A percentile compares a stretch with the other conserved stretches of the same genome.
Conservation (phyloP, 176 grass and related monocot genomes). For the Tillandsia fasciculata region DNA sequence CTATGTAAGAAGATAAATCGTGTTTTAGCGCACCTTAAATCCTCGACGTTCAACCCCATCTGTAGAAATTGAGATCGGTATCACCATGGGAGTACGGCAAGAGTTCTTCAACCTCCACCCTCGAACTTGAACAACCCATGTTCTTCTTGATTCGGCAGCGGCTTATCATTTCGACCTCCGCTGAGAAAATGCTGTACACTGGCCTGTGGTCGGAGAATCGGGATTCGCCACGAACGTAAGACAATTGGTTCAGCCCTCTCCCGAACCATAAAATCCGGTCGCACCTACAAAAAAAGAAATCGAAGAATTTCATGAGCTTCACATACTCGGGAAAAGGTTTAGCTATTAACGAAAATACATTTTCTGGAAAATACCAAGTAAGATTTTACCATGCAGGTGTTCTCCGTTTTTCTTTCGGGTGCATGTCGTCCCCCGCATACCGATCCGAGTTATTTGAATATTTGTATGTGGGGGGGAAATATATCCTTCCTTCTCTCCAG, state of each 20-base stretch:
- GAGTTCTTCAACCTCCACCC: conserved; percentile 88
- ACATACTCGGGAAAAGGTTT: not conserved
- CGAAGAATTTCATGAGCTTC: not conserved
- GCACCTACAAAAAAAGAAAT: conserved; percentile 46
- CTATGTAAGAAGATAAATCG: not conserved
- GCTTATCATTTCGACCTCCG: conserved; percentile 71
- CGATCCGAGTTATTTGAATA: conserved; percentile 89
- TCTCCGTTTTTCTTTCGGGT: conserved; percentile 69
- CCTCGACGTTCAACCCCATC: conserved; percentile 15
- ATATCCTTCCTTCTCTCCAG: conserved; percentile 95
- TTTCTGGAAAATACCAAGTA: not conserved
- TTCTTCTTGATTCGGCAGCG: conserved; percentile 49
- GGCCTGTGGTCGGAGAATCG: conserved; percentile 92
- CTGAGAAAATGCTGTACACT: conserved; percentile 74
- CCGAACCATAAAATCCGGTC: conserved; percentile 90
- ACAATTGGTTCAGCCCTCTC: conserved; percentile 56
- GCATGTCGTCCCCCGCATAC: conserved; percentile 78
- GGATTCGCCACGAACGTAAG: conserved; percentile 76
- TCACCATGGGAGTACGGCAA: conserved; percentile 48
- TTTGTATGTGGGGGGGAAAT: conserved; percentile 95
- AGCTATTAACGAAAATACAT: not conserved
- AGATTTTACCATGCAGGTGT: conserved; percentile 79
- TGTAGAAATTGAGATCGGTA: conserved; percentile 45
- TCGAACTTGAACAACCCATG: conserved; percentile 60
- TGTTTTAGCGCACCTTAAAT: conserved; percentile 29